Conservation (phyloP, 225 moss, liverwort and hornwort genomes). For the Physcomitrium patens region DNA sequence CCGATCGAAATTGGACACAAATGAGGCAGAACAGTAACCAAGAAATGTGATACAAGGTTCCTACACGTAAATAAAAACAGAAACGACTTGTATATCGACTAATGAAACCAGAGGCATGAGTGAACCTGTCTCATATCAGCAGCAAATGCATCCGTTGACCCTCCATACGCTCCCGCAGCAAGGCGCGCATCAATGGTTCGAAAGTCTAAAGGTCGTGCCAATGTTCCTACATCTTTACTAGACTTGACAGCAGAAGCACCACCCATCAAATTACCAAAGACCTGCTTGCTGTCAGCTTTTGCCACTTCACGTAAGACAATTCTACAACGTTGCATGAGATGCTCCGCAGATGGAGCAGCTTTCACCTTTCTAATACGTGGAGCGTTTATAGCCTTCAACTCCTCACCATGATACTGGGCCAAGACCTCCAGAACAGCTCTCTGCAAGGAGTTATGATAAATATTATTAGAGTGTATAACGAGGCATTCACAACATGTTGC, state of each 20-base stretch:
- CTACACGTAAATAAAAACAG: background rate
- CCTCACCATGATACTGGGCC: conserved; percentile 79
- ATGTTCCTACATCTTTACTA: conserved; percentile 56
- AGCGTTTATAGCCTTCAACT: conserved; percentile 61
- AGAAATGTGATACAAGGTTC: conserved; percentile 4
- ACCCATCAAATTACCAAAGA: conserved; percentile 55
- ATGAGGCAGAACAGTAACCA: conserved; percentile 14
- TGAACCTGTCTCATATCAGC: conserved; percentile 92
- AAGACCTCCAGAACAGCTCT: conserved; percentile 84
- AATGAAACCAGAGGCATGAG: conserved; percentile 17
- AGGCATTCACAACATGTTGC: background rate
- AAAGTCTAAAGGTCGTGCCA: conserved; percentile 89
- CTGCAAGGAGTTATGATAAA: conserved; percentile 41
- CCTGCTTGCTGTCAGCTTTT: conserved; percentile 65
- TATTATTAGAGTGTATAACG: conserved; percentile 4
- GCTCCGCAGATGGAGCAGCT: conserved; percentile 81
- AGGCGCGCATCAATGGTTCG: conserved; percentile 93
- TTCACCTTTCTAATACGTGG: conserved; percentile 87
- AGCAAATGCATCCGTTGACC: conserved; percentile 87
- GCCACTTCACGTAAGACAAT: conserved; percentile 90
- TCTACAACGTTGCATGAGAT: conserved; percentile 93
- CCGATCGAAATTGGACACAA: conserved; percentile 4
- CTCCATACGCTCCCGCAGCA: conserved; percentile 91
- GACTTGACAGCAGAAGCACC: conserved; percentile 40
- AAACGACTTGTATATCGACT: conserved; percentile 17